Evolutionary conservation across 495 filamentous ascomycete genomes (phyloP).

Genomic region (Delitschia confertaspora): DNA sequence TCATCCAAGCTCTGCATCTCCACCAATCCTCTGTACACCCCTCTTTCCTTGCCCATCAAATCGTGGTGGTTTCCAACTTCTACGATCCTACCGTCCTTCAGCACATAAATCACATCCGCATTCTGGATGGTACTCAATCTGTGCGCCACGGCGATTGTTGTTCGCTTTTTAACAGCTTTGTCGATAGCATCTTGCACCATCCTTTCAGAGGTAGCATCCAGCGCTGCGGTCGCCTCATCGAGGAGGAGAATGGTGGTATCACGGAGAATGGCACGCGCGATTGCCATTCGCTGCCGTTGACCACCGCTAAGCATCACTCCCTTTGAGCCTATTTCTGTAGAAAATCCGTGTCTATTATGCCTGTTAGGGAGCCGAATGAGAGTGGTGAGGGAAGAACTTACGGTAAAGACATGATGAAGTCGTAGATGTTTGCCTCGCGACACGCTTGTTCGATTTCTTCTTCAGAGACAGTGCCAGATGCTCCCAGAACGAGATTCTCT

Average conservation of each 20-base stretch:
- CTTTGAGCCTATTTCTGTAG: conserved; percentile 36
- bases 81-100: conserved; percentile 63
- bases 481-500: conserved; percentile 63
- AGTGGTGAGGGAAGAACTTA: no score
- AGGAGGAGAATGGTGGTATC: conserved; percentile 74
- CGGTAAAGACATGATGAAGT: conserved; percentile 54
- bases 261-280: conserved; percentile 46
- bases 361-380: no score
- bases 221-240: conserved; percentile 82
- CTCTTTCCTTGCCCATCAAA: conserved; percentile 43
- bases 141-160: conserved; percentile 84
- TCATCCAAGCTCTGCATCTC: conserved; percentile 36
- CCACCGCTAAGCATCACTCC: conserved; percentile 36
- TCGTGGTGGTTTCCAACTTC: conserved; percentile 66
- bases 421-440: conserved; percentile 84
- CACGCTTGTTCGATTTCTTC: conserved; percentile 65
- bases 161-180: conserved; percentile 37
- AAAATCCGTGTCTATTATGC: conserved; percentile 29
- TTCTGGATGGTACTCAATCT: conserved; percentile 77
- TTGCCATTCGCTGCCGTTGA: conserved; percentile 38
- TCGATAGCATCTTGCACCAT: no score
- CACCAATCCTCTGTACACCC: conserved; percentile 30
- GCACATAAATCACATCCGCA: conserved; percentile 75
- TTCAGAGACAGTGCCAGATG: conserved; percentile 55
- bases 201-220: conserved; percentile 78